phyloP scores from a whole-genome alignment of 306 rosid genomes.

The Quercus cerris region DNA sequence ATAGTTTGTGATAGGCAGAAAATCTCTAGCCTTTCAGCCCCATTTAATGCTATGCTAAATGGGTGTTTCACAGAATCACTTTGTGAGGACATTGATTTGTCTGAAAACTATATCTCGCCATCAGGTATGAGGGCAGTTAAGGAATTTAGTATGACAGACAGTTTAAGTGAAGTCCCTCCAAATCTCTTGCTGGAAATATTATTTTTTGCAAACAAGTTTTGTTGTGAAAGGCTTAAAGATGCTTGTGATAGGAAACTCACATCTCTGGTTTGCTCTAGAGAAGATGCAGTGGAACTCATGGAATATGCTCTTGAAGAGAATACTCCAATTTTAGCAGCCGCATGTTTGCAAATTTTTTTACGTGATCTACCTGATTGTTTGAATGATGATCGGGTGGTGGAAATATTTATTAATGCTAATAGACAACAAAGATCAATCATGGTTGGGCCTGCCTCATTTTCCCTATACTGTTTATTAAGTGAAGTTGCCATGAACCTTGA shows the following conservation, averaged over 20 bases:
- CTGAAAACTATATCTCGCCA: conserved; percentile 71
- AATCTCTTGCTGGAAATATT: conserved; percentile 76
- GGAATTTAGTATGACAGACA: conserved; percentile 59
- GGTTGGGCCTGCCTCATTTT: conserved; percentile 70
- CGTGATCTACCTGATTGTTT: conserved; percentile 71
- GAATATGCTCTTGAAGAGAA: conserved; percentile 73
- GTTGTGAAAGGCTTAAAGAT: conserved; percentile 75
- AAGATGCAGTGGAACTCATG: conserved; percentile 84
- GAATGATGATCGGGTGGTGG: conserved; percentile 58
- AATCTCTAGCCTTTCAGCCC: conserved; percentile 77
- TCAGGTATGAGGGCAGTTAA: conserved; percentile 70
- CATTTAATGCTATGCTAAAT: conserved; percentile 85
- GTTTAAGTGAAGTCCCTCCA: conserved; percentile 53
- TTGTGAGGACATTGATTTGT: conserved; percentile 68
- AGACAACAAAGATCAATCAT: conserved; percentile 56
- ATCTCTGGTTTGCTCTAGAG: conserved; percentile 55
- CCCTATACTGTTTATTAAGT: conserved; percentile 77
- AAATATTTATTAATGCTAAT: conserved; percentile 59
- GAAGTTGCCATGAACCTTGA: conserved; percentile 74
- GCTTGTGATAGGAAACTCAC: conserved; percentile 83
- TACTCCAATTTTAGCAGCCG: conserved; percentile 64
- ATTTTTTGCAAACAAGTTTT: conserved; percentile 73
- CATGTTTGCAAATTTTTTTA: conserved; percentile 79
- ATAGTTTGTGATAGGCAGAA: conserved; percentile 77
- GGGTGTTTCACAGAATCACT: conserved; percentile 83